phyloP scores from a whole-genome alignment of 495 filamentous ascomycete genomes.

The Penicillium pancosmium region DNA sequence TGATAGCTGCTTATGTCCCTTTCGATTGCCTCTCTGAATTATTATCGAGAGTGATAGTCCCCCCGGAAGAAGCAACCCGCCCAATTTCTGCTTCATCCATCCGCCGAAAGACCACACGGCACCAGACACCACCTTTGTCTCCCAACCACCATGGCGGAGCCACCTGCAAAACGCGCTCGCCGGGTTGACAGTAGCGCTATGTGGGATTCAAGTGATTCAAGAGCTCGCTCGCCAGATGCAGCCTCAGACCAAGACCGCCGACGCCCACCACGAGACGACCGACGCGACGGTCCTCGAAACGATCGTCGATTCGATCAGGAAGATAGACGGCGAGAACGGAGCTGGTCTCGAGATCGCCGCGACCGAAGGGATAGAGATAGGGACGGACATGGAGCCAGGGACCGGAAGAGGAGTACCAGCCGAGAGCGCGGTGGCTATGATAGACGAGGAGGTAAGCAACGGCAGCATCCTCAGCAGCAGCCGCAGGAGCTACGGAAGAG shows the following conservation, averaged over 20 bases:
- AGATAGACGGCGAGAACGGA: constrained; percentile 43
- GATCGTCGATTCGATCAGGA: constrained; percentile 47
- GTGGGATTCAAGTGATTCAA: constrained; percentile 53
- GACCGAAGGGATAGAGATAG: constrained; percentile 44
- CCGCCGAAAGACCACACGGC: constrained; percentile 2
- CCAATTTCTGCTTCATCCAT: neutral
- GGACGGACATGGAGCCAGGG: constrained; percentile 39
- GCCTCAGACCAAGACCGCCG: constrained; percentile 42
- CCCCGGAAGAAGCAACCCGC: neutral
- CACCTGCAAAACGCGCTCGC: constrained; percentile 56
- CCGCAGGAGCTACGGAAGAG: neutral
- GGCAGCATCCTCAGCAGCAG: neutral
- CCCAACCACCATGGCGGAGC: constrained; percentile 51
- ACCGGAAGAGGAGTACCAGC: constrained; percentile 50
- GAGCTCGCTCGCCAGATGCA: constrained; percentile 30
- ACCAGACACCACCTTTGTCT: constrained; percentile 22
- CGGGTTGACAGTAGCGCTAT: constrained; percentile 55
- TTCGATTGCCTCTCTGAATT: neutral
- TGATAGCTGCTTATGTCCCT: neutral
- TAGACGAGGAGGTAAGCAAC: constrained; percentile 42
- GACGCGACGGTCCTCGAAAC: constrained; percentile 36
- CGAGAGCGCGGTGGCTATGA: constrained; percentile 49
- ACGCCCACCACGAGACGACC: constrained; percentile 37
- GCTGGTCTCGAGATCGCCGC: constrained; percentile 51
- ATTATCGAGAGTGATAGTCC: neutral